Evolutionary conservation across 257 asterid genomes (phyloP).

Genomic region (Nicotiana attenuata): DNA sequence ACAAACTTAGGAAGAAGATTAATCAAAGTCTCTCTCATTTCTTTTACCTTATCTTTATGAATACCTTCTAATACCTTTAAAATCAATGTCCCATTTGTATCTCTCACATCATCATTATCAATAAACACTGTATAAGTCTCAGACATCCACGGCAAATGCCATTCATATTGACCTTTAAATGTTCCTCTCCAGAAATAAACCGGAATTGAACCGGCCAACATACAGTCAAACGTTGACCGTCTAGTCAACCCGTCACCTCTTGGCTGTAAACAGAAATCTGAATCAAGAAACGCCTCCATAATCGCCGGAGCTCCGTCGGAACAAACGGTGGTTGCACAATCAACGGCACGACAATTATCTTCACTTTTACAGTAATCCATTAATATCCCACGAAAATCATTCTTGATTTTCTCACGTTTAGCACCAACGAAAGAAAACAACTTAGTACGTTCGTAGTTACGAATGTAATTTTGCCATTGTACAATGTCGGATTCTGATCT

Average conservation of each 20-base stretch:
- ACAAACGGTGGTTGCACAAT: slow-evolving; percentile 24
- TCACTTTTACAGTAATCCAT: slow-evolving; percentile 27
- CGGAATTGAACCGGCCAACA: slow-evolving; percentile 45
- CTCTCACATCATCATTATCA: slow-evolving; percentile 24
- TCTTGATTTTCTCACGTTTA: slow-evolving; percentile 22
- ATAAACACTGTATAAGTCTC: slow-evolving; percentile 31
- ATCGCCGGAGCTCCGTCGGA: slow-evolving; percentile 31
- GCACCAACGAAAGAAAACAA: slow-evolving; percentile 30
- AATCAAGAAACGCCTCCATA: slow-evolving; percentile 27
- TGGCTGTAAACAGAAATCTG: slow-evolving; percentile 42
- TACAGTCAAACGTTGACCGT: slow-evolving; percentile 40
- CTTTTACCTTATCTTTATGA: slow-evolving; percentile 26
- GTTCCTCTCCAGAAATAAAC: slow-evolving; percentile 40
- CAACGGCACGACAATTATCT: slow-evolving; percentile 19
- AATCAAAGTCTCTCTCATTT: slow-evolving; percentile 33
- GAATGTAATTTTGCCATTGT: slow-evolving; percentile 23
- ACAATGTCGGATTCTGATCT: slow-evolving; percentile 19
- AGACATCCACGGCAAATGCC: slow-evolving; percentile 27
- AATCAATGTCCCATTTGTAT: slow-evolving; percentile 14
- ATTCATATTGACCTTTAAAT: slow-evolving; percentile 29
- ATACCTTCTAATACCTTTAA: slow-evolving; percentile 15
- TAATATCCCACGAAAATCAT: slow-evolving; percentile 27
- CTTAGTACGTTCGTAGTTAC: slow-evolving; percentile 16
- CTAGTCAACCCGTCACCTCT: slow-evolving; percentile 38
- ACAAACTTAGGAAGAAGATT: slow-evolving; percentile 30